Evolutionary conservation across 768 basidiomycete species (phyloP), one percentile per base, ranked within the genome.

Genomic region (Antrodiella citrinella): DNA sequence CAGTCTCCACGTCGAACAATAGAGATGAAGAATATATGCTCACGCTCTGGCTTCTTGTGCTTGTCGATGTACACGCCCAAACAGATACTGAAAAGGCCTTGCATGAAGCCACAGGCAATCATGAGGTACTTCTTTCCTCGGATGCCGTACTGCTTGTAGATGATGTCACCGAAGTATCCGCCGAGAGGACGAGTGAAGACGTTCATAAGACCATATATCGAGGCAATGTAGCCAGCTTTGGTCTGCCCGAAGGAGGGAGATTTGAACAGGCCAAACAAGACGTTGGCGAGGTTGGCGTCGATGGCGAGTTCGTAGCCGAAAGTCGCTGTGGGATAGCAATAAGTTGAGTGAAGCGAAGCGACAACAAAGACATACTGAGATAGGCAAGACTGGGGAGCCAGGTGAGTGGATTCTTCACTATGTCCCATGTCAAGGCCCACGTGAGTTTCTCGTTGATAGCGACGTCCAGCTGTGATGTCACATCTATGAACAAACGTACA

Each of bases 261-360:
- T 56, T 40, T 61, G 61, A 51, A 73, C 15, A 75, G 57, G 7
- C 41, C 57, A 54, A 68, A 72, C 13, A 80, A 62, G 5, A 75
- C 67, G 50, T 65, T 71, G n/a, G 74, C 69, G 55, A 81, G 64
- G 51, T 73, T 72, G 4, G 72, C 72, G 55, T 83, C 77, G 40
- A 83, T 70, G 1, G 74, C 72, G 4, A 83, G 70, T 60, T 82
- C 81, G 43, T 73, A 69, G 0, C 81, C 80, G 54, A 82, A 81
- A 2, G 78, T 78, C 0, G 73, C 48, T 52, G 40, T 4, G 7
- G 30, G 30, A 15, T 35, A 15, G n/a, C n/a, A 7, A 35, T 35
- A 7, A 35, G 30, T 35, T 35, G 30, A 35, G n/a, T 18, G 21
- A 15, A 43, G 19, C 13, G 18, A 22, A 12, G 7, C 10, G 19